phyloP scores from a whole-genome alignment of 169 alveolate genomes.

The Babesia gibsoni region DNA sequence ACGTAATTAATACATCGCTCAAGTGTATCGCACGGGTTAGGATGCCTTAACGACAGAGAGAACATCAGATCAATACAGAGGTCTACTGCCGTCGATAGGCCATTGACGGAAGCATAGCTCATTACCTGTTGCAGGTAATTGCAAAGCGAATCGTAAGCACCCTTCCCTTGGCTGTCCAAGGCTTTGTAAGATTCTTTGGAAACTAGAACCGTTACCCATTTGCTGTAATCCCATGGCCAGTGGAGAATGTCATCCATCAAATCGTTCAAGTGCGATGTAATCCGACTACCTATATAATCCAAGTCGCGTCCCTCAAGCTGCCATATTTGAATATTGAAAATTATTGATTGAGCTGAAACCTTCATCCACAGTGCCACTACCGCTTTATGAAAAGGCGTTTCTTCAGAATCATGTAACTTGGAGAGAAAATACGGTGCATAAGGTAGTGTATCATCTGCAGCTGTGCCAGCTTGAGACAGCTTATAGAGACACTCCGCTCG shows the following conservation, averaged over 20 bases:
- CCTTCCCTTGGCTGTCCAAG: not conserved
- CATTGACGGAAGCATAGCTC: conserved; percentile 6
- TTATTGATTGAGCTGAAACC: not conserved
- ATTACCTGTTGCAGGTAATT: conserved; percentile 5
- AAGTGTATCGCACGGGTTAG: conserved; percentile 31
- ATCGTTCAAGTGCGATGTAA: conserved; percentile 9
- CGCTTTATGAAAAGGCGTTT: too few species aligned
- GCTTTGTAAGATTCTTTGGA: not conserved
- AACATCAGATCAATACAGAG: conserved; percentile 50
- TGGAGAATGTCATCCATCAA: conserved; percentile 29
- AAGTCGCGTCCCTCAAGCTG: not conserved
- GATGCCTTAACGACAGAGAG: conserved; percentile 32
- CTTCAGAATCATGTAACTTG: too few species aligned
- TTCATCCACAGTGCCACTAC: not conserved
- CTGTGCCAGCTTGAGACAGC: not conserved
- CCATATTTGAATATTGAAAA: conserved; percentile 4
- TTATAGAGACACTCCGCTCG: conserved; percentile 14
- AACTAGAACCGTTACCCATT: conserved; percentile 27
- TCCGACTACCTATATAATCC: not conserved
- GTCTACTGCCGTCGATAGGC: conserved; percentile 3
- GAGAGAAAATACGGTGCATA: too few species aligned
- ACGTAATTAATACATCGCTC: conserved; percentile 21
- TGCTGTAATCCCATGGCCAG: conserved; percentile 36
- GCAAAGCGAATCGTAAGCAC: conserved; percentile 7
- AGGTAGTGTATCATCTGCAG: too few species aligned